phyloP scores from a whole-genome alignment of 2,329 filamentous ascomycete species.

The Shiraia sp. region DNA sequence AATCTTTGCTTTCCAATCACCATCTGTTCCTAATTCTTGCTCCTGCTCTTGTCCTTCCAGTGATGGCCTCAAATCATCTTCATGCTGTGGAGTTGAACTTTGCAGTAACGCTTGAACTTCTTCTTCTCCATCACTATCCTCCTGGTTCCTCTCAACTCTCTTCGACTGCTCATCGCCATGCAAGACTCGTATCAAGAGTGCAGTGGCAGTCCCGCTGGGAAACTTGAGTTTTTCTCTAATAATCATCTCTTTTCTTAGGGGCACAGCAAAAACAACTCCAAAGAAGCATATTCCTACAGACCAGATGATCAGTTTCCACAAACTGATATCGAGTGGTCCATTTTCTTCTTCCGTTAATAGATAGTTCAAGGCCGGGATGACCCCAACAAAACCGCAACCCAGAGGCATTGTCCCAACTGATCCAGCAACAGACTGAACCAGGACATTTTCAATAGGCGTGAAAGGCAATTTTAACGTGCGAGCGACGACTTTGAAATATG shows the following conservation, averaged over 20 bases:
- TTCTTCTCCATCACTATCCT: constrained; percentile 24
- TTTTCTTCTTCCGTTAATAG: constrained; percentile 77
- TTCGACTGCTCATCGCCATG: constrained; percentile 62
- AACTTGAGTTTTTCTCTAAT: constrained; percentile 91
- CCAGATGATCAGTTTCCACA: constrained; percentile 85
- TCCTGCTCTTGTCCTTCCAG: constrained; percentile 22
- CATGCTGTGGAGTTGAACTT: constrained; percentile 17
- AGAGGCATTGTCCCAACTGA: constrained; percentile 96
- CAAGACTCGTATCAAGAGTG: constrained; percentile 86
- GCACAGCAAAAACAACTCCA: constrained; percentile 94
- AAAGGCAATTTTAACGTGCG: constrained; percentile 78
- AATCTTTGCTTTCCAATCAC: constrained; percentile 66
- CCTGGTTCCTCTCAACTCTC: constrained; percentile 3
- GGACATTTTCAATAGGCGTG: constrained; percentile 91
- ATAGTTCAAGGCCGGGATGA: constrained; percentile 90
- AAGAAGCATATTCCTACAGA: constrained; percentile 93
- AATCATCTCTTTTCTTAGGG: constrained; percentile 86
- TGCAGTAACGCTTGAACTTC: constrained; percentile 44
- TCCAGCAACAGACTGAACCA: constrained; percentile 94
- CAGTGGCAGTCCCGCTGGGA: constrained; percentile 92
- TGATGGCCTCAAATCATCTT: constrained; percentile 25
- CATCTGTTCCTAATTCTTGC: constrained; percentile 37
- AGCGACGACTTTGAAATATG: constrained; percentile 81
- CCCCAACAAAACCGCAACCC: constrained; percentile 92
- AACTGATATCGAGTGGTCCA: constrained; percentile 72